phyloP scores from a whole-genome alignment of 768 basidiomycete genomes.

The Mycena filopes region DNA sequence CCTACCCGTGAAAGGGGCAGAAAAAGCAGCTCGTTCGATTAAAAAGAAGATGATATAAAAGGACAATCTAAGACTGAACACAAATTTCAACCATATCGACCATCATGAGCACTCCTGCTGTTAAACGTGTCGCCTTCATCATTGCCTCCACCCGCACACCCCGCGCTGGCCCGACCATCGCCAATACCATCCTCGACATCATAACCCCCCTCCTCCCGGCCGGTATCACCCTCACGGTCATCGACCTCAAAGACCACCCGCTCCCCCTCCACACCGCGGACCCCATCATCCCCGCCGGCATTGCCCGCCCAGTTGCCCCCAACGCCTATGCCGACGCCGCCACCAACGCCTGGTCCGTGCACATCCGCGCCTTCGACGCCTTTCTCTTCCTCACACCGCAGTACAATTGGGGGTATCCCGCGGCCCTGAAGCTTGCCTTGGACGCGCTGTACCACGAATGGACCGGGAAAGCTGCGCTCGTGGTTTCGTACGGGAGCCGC shows the following conservation, averaged over 20 bases:
- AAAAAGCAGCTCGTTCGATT: no score
- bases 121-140: conserved; percentile 22
- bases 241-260: conserved; percentile 39
- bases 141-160: conserved; percentile 20
- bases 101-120: conserved; percentile 1
- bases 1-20: no score
- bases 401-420: conserved; percentile 53
- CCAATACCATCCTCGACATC: conserved; percentile 2
- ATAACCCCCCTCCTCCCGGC: conserved; percentile 27
- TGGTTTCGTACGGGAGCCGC: conserved; percentile 47
- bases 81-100: no score
- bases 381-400: conserved; percentile 51
- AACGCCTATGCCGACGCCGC: conserved; percentile 40
- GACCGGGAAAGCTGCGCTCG: conserved; percentile 43
- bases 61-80: no score
- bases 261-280: conserved; percentile 39
- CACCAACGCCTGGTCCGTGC: conserved; percentile 44
- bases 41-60: no score
- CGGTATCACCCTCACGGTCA: conserved; percentile 38
- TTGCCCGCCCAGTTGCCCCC: conserved; percentile 30
- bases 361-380: conserved; percentile 41
- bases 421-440: conserved; percentile 50
- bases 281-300: conserved; percentile 38
- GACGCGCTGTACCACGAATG: conserved; percentile 54
- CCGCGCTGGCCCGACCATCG: conserved; percentile 16